A percentile compares a stretch with the other conserved stretches of the same genome.
phyloP scores from a whole-genome alignment of 176 grass and related monocot genomes.

The Avena sativa region DNA sequence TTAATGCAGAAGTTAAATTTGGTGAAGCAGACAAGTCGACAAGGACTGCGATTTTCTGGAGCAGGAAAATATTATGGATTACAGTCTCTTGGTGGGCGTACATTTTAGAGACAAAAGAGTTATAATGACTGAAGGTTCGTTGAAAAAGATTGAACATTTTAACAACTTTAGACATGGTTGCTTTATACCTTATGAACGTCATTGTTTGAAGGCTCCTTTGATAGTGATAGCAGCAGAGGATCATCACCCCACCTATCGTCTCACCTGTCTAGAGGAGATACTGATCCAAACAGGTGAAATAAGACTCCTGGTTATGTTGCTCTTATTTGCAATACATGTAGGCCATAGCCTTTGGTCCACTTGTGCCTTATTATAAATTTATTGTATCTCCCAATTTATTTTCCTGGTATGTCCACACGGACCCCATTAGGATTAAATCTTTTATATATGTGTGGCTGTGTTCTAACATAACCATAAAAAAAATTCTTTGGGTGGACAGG shows the following conservation, averaged over 20 bases:
- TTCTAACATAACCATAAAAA: conserved; percentile 7
- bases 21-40: conserved; percentile 80
- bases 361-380: neutral
- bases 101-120: conserved; percentile 80
- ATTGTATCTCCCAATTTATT: neutral
- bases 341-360: conserved; percentile 13
- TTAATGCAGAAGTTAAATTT: conserved; percentile 34
- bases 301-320: neutral
- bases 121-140: conserved; percentile 70
- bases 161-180: conserved; percentile 15
- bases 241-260: conserved; percentile 48
- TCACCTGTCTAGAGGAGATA: conserved; percentile 72
- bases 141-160: conserved; percentile 35
- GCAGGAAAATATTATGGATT: conserved; percentile 99
- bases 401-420: neutral
- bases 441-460: conserved; percentile 14
- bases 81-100: conserved; percentile 93
- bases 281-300: conserved; percentile 78
- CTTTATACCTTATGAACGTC: conserved; percentile 46
- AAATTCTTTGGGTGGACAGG: conserved; percentile 51
- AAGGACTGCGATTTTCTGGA: conserved; percentile 96
- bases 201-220: conserved; percentile 68
- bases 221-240: conserved; percentile 60
- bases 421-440: conserved; percentile 10
- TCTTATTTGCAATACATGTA: neutral